phyloP scores from a whole-genome alignment of 257 asterid genomes.

The Solanum megistacrolobum region DNA sequence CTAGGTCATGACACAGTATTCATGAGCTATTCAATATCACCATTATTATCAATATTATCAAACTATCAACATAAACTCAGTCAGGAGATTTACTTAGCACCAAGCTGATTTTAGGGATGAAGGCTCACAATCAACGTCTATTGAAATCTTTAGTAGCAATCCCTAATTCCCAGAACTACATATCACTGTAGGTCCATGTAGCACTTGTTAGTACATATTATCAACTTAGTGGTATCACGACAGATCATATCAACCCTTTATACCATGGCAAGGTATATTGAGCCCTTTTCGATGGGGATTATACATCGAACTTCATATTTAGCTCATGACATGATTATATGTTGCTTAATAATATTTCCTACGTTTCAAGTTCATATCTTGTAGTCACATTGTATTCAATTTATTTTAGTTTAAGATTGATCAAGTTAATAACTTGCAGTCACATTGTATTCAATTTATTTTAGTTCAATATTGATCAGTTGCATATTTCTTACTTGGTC shows the following conservation, averaged over 20 bases:
- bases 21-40: background rate
- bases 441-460: background rate
- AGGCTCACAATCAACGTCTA: too few species aligned
- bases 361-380: background rate
- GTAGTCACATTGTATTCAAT: background rate
- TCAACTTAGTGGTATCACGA: background rate
- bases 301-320: background rate
- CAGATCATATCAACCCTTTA: background rate
- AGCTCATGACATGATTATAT: background rate
- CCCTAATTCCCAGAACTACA: background rate
- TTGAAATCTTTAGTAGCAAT: background rate
- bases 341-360: background rate
- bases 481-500: background rate
- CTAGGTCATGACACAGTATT: background rate
- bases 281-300: background rate
- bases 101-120: background rate
- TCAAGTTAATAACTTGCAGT: background rate
- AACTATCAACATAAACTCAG: background rate
- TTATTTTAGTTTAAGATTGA: background rate
- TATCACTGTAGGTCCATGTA: background rate
- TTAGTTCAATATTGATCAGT: background rate
- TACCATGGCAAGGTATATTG: background rate
- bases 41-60: background rate
- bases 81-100: background rate
- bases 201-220: background rate